phyloP scores from a whole-genome alignment of 2,329 filamentous ascomycete genomes.

The Leptographium radiaticola region DNA sequence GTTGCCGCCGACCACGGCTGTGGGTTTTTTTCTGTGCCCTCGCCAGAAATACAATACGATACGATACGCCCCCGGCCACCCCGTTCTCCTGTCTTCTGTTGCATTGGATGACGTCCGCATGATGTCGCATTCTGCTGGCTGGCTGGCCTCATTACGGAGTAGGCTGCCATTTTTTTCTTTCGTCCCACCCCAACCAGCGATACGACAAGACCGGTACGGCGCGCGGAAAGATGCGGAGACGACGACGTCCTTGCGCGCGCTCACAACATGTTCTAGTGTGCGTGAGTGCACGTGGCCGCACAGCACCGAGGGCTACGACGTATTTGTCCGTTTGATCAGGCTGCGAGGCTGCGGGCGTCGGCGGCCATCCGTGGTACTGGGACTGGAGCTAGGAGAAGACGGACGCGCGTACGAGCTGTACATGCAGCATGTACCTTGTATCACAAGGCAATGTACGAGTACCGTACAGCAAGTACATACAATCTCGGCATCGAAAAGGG shows the following conservation, averaged over 20 bases:
- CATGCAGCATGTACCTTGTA: background rate
- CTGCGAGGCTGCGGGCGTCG: constrained; percentile 1
- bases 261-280: background rate
- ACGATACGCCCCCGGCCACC: too few species aligned
- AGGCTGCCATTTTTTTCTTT: too few species aligned
- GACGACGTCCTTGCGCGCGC: too few species aligned
- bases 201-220: too few species aligned
- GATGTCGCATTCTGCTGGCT: background rate
- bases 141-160: too few species aligned
- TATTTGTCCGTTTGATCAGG: constrained; percentile 3
- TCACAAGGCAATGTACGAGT: too few species aligned
- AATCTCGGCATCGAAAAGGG: background rate
- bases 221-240: too few species aligned
- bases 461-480: too few species aligned
- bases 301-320: background rate
- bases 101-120: background rate
- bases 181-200: too few species aligned
- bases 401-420: background rate
- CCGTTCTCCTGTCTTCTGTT: background rate
- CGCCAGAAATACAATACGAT: too few species aligned
- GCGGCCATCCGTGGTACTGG: background rate
- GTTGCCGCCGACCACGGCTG: too few species aligned
- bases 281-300: background rate
- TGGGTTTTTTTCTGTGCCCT: too few species aligned
- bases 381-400: background rate